Evolutionary conservation across 1,284 basidiomycete genomes (phyloP), one percentile per base, ranked within the genome.

Genomic region (Termitomyces sp.): DNA sequence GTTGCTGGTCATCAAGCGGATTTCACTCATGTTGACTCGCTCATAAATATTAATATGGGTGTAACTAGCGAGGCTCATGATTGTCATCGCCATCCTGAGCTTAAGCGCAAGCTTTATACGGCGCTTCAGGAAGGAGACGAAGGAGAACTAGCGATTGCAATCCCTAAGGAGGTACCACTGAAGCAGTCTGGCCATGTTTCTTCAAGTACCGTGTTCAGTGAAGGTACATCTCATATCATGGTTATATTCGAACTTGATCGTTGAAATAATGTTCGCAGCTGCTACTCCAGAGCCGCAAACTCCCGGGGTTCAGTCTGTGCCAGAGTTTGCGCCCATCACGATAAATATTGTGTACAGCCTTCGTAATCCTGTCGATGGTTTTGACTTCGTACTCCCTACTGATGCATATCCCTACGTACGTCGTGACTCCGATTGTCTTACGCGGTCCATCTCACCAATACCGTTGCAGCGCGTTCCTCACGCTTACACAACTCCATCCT

Each of bases 81-180:
- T 65, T 88, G 92, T 55, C 92, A 94, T 65, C 81, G 84, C 41
- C 94, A 98, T 72, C 92, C 94, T 6, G 96, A 98, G 68, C 79
- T 97, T 58, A 98, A 98, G 78, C 83, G 96, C 52, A 91, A 88
- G 72, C 72, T 97, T 31, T 99, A 94, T 74, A 85, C 92, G 0
- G 91, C 94, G 0, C 78, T 94, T 42, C 85, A 92, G 55, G 95
- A 98, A 64, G 83, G 86, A 43, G 92, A 94, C 58, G 91, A 97
- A 67, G 96, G 97, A 57, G 97, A 98, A 70, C 72, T 99, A 39
- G 92, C 92, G 13, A 93, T 99, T 63, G 82, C 88, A 17, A 84
- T 99, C 52, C 94, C 95, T 1, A 79, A 79, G 59, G 89, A 92
- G 58, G 88, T 93, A 17, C 79, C 83, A 55, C 71, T 94, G 53